These are phyloP conservation scores for Pulveroboletus sp. DNA, from an alignment of 768 basidiomycete species.

Conservation along the genomic window DNA sequence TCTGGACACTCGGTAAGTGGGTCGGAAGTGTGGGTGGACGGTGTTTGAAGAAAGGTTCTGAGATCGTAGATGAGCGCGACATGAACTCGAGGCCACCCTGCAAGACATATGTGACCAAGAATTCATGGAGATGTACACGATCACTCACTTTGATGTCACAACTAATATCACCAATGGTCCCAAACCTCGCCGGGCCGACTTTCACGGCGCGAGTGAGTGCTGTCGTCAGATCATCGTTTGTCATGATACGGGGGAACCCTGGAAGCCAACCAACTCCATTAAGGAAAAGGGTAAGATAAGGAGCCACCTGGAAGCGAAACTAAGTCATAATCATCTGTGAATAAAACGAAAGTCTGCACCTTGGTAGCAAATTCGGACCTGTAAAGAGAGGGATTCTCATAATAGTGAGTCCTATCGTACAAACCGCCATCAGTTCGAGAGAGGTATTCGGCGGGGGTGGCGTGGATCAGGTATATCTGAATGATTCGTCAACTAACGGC, in stretches of 20 bases:
- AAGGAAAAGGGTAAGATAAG: conserved; percentile 79
- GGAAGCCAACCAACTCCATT: conserved; percentile 87
- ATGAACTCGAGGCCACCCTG: conserved; percentile 88
- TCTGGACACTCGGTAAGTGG: conserved; percentile 57
- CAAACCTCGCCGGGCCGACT: conserved; percentile 56
- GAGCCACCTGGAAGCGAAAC: conserved; percentile 61
- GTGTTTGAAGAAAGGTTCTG: conserved; percentile 64
- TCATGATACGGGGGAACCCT: conserved; percentile 77
- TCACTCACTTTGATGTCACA: conserved; percentile 74
- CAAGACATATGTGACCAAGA: background rate
- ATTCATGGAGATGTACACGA: background rate
- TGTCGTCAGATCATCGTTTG: conserved; percentile 54
- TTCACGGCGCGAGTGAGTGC: conserved; percentile 49
- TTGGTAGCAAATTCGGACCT: conserved; percentile 64
- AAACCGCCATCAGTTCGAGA: conserved; percentile 48
- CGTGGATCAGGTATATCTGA: conserved; percentile 77
- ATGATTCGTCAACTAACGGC: background rate
- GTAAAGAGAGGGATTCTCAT: conserved; percentile 64
- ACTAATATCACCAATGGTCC: conserved; percentile 81
- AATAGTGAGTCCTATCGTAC: conserved; percentile 72
- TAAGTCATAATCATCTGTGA: background rate
- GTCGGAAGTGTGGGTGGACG: conserved; percentile 40
- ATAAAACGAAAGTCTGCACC: conserved; percentile 44
- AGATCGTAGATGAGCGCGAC: conserved; percentile 71
- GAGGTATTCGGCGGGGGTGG: conserved; percentile 68